phyloP scores from a whole-genome alignment of 495 filamentous ascomycete species.

The Neurospora tetraspora region DNA sequence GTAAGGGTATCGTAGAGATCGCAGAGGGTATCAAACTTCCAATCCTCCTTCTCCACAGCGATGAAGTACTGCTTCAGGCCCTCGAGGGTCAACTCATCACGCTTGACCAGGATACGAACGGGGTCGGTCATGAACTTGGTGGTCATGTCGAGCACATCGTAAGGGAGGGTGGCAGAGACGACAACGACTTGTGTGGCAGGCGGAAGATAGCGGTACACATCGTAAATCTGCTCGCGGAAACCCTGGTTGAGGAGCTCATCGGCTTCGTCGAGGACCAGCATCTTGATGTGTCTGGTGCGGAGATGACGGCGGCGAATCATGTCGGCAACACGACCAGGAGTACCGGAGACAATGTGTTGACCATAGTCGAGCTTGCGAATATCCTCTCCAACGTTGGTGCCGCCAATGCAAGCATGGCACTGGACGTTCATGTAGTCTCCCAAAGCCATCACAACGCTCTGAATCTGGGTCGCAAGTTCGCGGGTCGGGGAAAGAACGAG shows the following conservation, averaged over 20 bases:
- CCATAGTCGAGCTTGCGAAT: conserved; percentile 94
- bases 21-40: conserved; percentile 98
- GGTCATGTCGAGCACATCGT: conserved; percentile 98
- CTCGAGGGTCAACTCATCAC: conserved; percentile 96
- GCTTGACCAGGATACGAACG: conserved; percentile 97
- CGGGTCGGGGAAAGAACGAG: conserved; percentile 94
- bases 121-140: conserved; percentile 99
- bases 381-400: conserved; percentile 94
- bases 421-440: conserved; percentile 99
- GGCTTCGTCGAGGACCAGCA: conserved; percentile 97
- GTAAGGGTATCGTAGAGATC: conserved; percentile 99
- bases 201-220: conserved; percentile 96
- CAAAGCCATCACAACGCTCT: conserved; percentile 95
- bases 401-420: conserved; percentile 98
- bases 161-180: conserved; percentile 93
- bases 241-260: conserved; percentile 97
- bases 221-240: conserved; percentile 99
- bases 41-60: conserved; percentile 99
- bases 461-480: conserved; percentile 96
- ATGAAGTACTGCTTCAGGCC: conserved; percentile 99
- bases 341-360: conserved; percentile 93
- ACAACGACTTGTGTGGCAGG: conserved; percentile 97
- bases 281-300: conserved; percentile 94
- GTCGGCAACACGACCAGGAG: conserved; percentile 93
- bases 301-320: conserved; percentile 97